phyloP scores from a whole-genome alignment of 2,329 filamentous ascomycete genomes.

The Penicillium expansum region DNA sequence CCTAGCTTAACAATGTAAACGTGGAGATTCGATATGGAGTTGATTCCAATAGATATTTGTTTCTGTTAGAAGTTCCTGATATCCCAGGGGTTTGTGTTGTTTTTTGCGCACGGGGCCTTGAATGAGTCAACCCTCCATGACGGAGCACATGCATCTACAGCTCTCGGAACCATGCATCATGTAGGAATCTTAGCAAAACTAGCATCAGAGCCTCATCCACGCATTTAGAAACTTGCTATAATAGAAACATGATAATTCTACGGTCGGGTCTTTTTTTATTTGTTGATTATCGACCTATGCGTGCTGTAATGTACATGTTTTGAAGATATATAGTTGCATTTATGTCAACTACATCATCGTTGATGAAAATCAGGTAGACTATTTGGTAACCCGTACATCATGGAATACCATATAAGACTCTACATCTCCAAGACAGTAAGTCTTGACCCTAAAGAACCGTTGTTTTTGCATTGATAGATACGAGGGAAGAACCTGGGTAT shows the following conservation, averaged over 20 bases:
- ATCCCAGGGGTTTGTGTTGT: not conserved
- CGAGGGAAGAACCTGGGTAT: no score
- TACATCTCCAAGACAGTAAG: no score
- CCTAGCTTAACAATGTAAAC: constrained; percentile 17
- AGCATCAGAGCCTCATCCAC: not conserved
- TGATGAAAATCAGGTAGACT: no score
- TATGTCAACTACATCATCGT: no score
- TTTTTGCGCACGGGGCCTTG: not conserved
- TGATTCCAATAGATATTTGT: not conserved
- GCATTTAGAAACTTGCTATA: not conserved
- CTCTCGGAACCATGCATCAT: not conserved
- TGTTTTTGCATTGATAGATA: no score
- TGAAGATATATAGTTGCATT: no score
- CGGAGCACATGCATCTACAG: not conserved
- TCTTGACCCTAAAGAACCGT: no score
- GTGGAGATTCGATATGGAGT: not conserved
- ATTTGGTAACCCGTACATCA: no score
- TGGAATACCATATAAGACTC: no score
- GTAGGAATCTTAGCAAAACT: not conserved
- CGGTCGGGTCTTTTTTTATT: no score
- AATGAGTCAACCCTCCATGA: constrained; percentile 9
- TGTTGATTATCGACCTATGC: no score
- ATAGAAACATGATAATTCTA: not conserved
- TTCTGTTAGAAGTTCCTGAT: not conserved
- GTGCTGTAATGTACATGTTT: no score